A percentile compares a stretch with the other conserved stretches of the same genome.
These are phyloP conservation scores for Bipolaris oryzae DNA, from an alignment of 2,329 filamentous ascomycete species.

Conservation along the genomic window DNA sequence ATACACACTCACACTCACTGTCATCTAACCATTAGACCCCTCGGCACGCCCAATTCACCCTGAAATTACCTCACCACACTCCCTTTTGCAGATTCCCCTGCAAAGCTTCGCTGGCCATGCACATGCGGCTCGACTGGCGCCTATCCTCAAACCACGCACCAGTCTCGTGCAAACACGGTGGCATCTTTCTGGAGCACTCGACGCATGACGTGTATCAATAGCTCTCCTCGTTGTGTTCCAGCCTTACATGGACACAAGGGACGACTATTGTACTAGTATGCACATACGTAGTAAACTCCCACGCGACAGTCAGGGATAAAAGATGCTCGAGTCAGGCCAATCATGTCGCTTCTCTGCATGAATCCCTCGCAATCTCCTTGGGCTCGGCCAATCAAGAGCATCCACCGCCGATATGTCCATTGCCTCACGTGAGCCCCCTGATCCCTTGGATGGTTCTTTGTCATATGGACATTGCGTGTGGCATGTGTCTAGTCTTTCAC, in stretches of 20 bases:
- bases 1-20: conserved; percentile 1
- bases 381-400: conserved; percentile 8
- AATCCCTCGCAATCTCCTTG: conserved; percentile 10
- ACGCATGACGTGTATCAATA: background rate
- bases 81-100: background rate
- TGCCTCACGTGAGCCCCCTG: background rate
- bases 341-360: conserved; percentile 7
- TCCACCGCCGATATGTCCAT: background rate
- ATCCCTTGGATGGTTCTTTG: background rate
- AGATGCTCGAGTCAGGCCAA: conserved; percentile 4
- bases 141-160: background rate
- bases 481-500: background rate
- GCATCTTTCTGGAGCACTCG: background rate
- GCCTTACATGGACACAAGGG: background rate
- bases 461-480: background rate
- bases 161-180: conserved; percentile 1
- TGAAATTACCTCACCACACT: conserved; percentile 7
- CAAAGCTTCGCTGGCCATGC: background rate
- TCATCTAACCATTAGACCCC: conserved; percentile 1
- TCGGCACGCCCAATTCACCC: conserved; percentile 4
- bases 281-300: background rate
- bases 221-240: background rate
- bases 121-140: background rate
- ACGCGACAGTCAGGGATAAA: conserved; percentile 4
- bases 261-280: background rate